A percentile compares a stretch with the other conserved stretches of the same genome.
These are phyloP conservation scores for Primulina tabacum DNA, from an alignment of 257 asterid species.

Conservation along the genomic window DNA sequence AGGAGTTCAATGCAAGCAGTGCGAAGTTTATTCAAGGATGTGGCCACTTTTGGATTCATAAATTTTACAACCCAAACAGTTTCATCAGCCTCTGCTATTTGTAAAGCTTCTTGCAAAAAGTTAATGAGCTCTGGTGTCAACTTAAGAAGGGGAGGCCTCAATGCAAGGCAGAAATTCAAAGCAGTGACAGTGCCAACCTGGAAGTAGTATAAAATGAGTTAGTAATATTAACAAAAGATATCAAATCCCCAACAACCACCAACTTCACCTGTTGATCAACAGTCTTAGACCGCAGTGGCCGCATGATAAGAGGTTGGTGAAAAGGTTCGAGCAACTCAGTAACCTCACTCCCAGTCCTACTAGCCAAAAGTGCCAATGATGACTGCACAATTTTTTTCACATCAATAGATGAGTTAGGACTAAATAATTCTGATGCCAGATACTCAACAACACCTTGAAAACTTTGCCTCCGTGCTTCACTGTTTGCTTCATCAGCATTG, in stretches of 20 bases:
- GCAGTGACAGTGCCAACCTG: conserved; percentile 99
- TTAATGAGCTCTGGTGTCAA: conserved; percentile 85
- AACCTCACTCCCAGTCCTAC: conserved; percentile 99
- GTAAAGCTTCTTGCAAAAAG: conserved; percentile 97
- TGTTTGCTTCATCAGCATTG: conserved; percentile 94
- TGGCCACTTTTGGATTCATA: conserved; percentile 88
- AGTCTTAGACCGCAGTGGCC: conserved; percentile 90
- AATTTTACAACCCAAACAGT: conserved; percentile 78
- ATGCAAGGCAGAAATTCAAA: conserved; percentile 92
- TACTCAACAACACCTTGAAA: conserved; percentile 94
- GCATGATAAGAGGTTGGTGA: conserved; percentile 87
- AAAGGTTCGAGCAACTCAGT: conserved; percentile 96
- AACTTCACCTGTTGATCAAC: conserved; percentile 89
- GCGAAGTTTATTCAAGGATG: conserved; percentile 89
- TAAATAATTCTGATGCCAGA: conserved; percentile 87
- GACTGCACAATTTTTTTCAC: conserved; percentile 96
- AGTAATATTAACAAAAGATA: conserved; percentile 25
- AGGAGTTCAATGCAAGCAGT: conserved; percentile 96
- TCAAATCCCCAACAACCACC: conserved; percentile 26
- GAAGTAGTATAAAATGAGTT: conserved; percentile 21
- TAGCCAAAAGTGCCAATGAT: conserved; percentile 96
- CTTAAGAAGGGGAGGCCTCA: conserved; percentile 98
- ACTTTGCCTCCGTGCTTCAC: conserved; percentile 91
- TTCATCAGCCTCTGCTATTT: conserved; percentile 96
- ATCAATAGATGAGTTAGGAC: conserved; percentile 78